Evolutionary conservation across 495 filamentous ascomycete genomes (phyloP).

Genomic region (Umbilicaria muhlenbergii): DNA sequence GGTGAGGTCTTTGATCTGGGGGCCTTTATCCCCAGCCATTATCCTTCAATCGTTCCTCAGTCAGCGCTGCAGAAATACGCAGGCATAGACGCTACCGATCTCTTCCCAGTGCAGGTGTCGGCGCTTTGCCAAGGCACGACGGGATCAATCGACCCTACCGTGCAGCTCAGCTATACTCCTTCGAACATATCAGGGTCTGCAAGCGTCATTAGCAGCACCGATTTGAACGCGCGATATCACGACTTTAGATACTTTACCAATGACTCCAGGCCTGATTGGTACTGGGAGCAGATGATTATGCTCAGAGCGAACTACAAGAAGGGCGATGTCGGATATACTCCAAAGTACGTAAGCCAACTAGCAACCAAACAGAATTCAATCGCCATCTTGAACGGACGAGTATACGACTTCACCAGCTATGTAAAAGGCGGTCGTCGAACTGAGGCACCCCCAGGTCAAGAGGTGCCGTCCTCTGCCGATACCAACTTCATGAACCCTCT

Average conservation of each 20-base stretch:
- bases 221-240: conserved; percentile 68
- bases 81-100: conserved; percentile 64
- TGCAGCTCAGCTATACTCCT: conserved; percentile 65
- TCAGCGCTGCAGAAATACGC: conserved; percentile 62
- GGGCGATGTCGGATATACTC: conserved; percentile 75
- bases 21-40: conserved; percentile 60
- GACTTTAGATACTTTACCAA: conserved; percentile 81
- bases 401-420: conserved; percentile 91
- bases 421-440: conserved; percentile 56
- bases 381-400: conserved; percentile 60
- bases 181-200: conserved; percentile 59
- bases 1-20: conserved; percentile 80
- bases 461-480: conserved; percentile 33
- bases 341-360: conserved; percentile 57
- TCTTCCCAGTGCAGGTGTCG: conserved; percentile 93
- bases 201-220: conserved; percentile 45
- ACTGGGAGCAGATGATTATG: conserved; percentile 64
- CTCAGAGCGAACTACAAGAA: conserved; percentile 69
- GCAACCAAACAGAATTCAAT: conserved; percentile 45
- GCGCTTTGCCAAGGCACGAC: conserved; percentile 69
- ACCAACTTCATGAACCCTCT: conserved; percentile 68
- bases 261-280: conserved; percentile 80
- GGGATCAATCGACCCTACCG: conserved; percentile 48
- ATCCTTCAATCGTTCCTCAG: conserved; percentile 54
- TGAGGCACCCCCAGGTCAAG: conserved; percentile 33